Evolutionary conservation across 208 protist genomes (phyloP).

Genomic region (Leishmania guyanensis): DNA sequence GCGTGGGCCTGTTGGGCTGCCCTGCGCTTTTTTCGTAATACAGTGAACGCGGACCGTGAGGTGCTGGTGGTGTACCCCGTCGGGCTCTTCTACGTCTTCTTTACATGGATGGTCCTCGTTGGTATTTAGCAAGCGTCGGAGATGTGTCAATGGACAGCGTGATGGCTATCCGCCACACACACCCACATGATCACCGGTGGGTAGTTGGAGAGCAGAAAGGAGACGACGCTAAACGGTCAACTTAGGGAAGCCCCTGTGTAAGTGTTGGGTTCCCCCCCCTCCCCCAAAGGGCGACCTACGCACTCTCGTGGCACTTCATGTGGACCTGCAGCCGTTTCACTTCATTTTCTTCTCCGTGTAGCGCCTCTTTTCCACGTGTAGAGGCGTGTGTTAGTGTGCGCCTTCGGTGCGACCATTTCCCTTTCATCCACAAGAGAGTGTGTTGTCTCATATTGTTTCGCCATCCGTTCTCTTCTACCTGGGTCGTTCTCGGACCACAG

Average conservation of each 20-base stretch:
- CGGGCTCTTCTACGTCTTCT: conserved; percentile 90
- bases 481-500: background rate
- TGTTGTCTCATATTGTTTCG: background rate
- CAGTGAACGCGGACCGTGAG: conserved; percentile 50
- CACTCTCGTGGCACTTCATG: background rate
- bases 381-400: background rate
- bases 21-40: conserved; percentile 87
- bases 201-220: background rate
- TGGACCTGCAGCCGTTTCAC: background rate
- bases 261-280: no score
- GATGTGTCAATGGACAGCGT: background rate
- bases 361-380: background rate
- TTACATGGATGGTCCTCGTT: conserved; percentile 88
- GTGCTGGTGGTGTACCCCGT: conserved; percentile 92
- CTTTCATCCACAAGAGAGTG: no score
- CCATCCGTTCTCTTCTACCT: background rate
- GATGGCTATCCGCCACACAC: background rate
- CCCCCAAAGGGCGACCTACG: background rate
- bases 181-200: no score
- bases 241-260: background rate
- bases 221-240: background rate
- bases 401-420: background rate
- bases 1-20: conserved; percentile 87
- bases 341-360: conserved; percentile 1
- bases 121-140: conserved; percentile 30